Evolutionary conservation across 2,329 filamentous ascomycete species (phyloP).

Genomic region (Epichloe sibirici): DNA sequence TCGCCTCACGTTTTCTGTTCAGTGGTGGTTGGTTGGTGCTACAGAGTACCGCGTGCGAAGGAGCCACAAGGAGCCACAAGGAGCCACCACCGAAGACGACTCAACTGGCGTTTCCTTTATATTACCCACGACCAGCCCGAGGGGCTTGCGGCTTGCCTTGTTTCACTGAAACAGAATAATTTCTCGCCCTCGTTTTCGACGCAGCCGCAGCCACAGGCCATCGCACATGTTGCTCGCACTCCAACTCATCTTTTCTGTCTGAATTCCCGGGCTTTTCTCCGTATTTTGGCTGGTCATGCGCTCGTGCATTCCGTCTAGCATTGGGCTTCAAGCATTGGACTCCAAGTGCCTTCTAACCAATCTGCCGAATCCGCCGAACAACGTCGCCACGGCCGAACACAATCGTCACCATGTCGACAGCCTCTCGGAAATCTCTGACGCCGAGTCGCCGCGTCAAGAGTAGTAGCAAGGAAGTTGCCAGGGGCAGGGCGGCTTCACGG

Average conservation of each 20-base stretch:
- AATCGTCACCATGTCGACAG: conserved; percentile 33
- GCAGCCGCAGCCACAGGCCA: not conserved
- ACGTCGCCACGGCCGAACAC: not conserved
- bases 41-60: not conserved
- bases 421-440: conserved; percentile 35
- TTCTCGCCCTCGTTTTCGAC: not conserved
- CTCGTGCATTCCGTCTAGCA: conserved; percentile 4
- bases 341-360: conserved; percentile 18
- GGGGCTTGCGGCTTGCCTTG: not conserved
- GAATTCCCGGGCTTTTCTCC: not conserved
- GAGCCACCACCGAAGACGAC: too few relatives aligned
- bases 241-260: not conserved
- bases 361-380: not conserved
- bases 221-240: not conserved
- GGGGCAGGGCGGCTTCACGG: conserved; percentile 30
- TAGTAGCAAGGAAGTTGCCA: conserved; percentile 30
- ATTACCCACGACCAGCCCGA: too few relatives aligned
- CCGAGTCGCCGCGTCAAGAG: conserved; percentile 31
- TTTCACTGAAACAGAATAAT: not conserved
- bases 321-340: conserved; percentile 16
- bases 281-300: conserved; percentile 4
- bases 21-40: too few relatives aligned
- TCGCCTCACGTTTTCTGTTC: not conserved
- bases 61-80: too few relatives aligned
- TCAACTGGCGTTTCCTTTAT: too few relatives aligned